Conservation (phyloP, 495 filamentous ascomycete genomes). For the Hypoxylon fragiforme region DNA sequence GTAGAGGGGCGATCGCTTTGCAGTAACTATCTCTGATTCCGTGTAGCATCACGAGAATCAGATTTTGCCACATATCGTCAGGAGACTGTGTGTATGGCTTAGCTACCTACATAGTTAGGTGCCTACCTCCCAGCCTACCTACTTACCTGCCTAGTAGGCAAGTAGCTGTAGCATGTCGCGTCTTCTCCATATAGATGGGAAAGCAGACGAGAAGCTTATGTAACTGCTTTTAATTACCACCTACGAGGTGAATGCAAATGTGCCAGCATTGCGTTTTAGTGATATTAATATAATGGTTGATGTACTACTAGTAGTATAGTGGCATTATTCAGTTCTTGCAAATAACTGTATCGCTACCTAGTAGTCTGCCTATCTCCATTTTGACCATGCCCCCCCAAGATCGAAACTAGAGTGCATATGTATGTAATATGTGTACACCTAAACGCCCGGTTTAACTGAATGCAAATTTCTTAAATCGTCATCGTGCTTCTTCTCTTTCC, state of each 20-base stretch:
- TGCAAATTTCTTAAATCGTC: conserved; percentile 16
- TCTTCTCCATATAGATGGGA: conserved; percentile 1
- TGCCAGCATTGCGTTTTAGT: too few species aligned
- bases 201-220: background rate
- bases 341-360: background rate
- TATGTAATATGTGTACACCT: conserved; percentile 8
- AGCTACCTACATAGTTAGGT: too few species aligned
- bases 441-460: conserved; percentile 24
- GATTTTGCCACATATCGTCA: conserved; percentile 7
- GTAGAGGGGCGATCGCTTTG: conserved; percentile 8
- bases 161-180: conserved; percentile 8
- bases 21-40: conserved; percentile 3
- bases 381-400: conserved; percentile 8
- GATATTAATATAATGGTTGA: too few species aligned
- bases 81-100: conserved; percentile 6
- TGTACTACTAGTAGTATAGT: too few species aligned
- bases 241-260: too few species aligned
- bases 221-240: too few species aligned
- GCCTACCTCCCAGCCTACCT: too few species aligned
- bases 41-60: conserved; percentile 4
- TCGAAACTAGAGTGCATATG: conserved; percentile 16
- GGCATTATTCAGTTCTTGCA: conserved; percentile 5
- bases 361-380: background rate
- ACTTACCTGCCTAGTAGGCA: background rate
- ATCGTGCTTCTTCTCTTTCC: conserved; percentile 1